phyloP scores from a whole-genome alignment of 106 monocot species.

The Dactylorhiza incarnata region DNA sequence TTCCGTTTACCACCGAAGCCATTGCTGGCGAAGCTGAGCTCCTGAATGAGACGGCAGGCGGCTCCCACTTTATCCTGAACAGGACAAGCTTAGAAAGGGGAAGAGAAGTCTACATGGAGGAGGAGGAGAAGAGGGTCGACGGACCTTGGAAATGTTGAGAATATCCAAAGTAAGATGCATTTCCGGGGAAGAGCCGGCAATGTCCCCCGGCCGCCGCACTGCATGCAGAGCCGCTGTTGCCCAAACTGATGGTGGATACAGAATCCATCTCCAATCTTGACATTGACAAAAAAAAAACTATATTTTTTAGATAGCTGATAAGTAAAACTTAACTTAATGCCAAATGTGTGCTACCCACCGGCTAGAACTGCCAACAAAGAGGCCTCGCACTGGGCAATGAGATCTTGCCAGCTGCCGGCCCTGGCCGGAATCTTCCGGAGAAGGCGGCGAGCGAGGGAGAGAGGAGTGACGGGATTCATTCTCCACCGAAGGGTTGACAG shows the following conservation, averaged over 20 bases:
- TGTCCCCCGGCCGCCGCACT: not conserved
- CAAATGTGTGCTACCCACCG: conserved; percentile 20
- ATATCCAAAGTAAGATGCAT: conserved; percentile 20
- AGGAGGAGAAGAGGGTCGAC: not conserved
- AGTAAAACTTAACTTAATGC: not conserved
- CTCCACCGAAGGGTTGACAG: conserved; percentile 66
- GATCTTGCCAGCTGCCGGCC: not conserved
- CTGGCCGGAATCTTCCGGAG: not conserved
- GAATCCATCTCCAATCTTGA: conserved; percentile 68
- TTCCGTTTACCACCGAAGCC: conserved; percentile 33
- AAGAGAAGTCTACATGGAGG: not conserved
- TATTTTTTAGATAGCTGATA: not conserved
- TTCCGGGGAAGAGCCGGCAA: not conserved
- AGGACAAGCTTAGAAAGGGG: not conserved
- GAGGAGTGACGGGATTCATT: conserved; percentile 69
- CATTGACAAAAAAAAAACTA: not conserved
- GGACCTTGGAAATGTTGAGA: conserved; percentile 46
- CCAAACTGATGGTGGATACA: conserved; percentile 55
- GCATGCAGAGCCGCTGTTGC: conserved; percentile 58
- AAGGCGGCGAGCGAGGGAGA: conserved; percentile 47
- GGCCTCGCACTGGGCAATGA: conserved; percentile 33
- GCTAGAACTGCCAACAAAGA: conserved; percentile 39
- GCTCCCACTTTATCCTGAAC: conserved; percentile 33
- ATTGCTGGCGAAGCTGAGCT: not conserved
- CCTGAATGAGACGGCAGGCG: conserved; percentile 36